Percentiles rank a stretch among this genome's conserved stretches.
Conservation (phyloP, 1,139 yeast species). For the Nadsonia starkeyi-henricii region DNA sequence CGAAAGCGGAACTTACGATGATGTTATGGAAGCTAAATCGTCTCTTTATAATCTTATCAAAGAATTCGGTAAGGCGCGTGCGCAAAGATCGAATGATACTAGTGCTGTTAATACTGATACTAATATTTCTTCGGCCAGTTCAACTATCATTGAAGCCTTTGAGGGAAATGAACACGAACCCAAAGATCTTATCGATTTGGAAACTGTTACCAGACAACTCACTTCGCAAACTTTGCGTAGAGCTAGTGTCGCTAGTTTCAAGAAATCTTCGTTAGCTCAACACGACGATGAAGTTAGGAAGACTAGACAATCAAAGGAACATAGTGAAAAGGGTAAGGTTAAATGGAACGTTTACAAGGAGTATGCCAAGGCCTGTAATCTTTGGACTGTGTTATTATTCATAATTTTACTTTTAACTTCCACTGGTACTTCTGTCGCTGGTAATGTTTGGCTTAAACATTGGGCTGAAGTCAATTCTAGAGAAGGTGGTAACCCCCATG, state of each 20-base stretch:
- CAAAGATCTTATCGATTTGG: slow-evolving; percentile 2
- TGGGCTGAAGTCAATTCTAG: slow-evolving; percentile 87
- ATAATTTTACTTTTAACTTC: slow-evolving; percentile 33
- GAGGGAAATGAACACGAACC: slow-evolving; percentile 6
- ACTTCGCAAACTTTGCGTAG: slow-evolving; percentile 42
- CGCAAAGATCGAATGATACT: slow-evolving; percentile 9
- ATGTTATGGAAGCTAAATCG: slow-evolving; percentile 37
- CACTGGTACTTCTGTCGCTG: slow-evolving; percentile 45
- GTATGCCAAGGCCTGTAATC: slow-evolving; percentile 81
- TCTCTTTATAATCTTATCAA: slow-evolving; percentile 50
- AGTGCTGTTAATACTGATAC: background rate
- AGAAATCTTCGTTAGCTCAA: slow-evolving; percentile 23
- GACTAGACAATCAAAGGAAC: slow-evolving; percentile 35
- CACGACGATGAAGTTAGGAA: slow-evolving; percentile 18
- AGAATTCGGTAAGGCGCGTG: slow-evolving; percentile 53
- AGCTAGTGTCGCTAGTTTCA: slow-evolving; percentile 52
- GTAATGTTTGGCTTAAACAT: slow-evolving; percentile 87
- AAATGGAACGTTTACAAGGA: slow-evolving; percentile 75
- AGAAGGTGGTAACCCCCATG: slow-evolving; percentile 56
- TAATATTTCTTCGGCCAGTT: slow-evolving; percentile 3
- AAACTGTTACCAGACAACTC: slow-evolving; percentile 8
- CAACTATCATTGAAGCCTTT: slow-evolving; percentile 8
- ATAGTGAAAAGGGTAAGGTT: slow-evolving; percentile 85
- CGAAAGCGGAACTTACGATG: slow-evolving; percentile 63
- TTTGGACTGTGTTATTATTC: slow-evolving; percentile 48